Evolutionary conservation across 2,329 filamentous ascomycete genomes (phyloP), one percentile per base, ranked within the genome.

Genomic region (Colletotrichum spaethianum): DNA sequence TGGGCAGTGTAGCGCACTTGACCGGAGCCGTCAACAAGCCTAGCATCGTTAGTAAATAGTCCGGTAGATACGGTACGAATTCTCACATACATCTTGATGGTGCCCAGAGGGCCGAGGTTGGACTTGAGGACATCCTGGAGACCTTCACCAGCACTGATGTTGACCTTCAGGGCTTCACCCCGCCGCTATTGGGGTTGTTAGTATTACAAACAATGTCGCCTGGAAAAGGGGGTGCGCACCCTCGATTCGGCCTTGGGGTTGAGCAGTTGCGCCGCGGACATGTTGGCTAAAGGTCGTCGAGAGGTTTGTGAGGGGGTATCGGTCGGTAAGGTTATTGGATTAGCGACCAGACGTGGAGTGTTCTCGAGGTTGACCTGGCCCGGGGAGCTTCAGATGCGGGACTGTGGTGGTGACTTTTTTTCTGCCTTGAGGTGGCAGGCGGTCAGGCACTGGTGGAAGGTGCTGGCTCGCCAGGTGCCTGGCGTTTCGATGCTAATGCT

Each of bases 161-260:
- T 99, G 84, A 98, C 95, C 84, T 90, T 91, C 75, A 99, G 88
- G 88, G 96, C 96, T 91, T 99, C 96, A 84, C 94, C 96, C 88
- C 96, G 92, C 88, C 96, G 92, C 95, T 97, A 78, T 40, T 59
- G 78, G 79, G 65, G 76, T 61, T 56, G 77, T 83, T 79, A 80
- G 79, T 80, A 78, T 82, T 87, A 84, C 86, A 84, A 82, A 77
- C 76, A 78, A 76, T 78, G 36, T 57, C 48, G 36, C 42, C 44
- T 31, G 53, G 31, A 53, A 53, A 64, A 16, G 73, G 74, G 75
- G 72, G 75, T 74, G 87, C 93, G 79, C 88, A 97, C 95, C 86
- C 96, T 92, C 79, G 95, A 98, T 88, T 99, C 96, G 80, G 96
- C 96, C 89, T 99, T 99, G 74, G 96, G 96, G 85, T 99, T 99